Percentiles rank a stretch among this genome's conserved stretches.
These are phyloP conservation scores for Xanthoceras sorbifolium DNA, from an alignment of 345 rosid species.

Conservation along the genomic window DNA sequence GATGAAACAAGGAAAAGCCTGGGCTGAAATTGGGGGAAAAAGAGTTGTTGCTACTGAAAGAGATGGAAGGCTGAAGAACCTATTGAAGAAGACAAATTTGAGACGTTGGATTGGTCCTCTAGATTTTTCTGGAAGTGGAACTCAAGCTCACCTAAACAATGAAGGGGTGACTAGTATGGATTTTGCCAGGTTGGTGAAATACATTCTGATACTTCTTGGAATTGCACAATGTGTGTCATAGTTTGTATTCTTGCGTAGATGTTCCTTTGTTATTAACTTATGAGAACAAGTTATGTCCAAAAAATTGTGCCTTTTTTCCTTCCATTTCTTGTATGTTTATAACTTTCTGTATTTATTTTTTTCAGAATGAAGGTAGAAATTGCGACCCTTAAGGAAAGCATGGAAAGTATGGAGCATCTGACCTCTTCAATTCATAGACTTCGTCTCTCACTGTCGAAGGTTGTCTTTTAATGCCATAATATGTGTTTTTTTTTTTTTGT, in stretches of 20 bases:
- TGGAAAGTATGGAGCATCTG: slow-evolving; percentile 81
- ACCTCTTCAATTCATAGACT: slow-evolving; percentile 78
- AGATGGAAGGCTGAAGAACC: slow-evolving; percentile 75
- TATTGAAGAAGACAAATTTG: slow-evolving; percentile 82
- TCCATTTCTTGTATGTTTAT: slow-evolving; percentile 3
- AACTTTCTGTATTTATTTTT: slow-evolving; percentile 14
- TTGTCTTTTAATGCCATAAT: slow-evolving; percentile 18
- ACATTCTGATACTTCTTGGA: slow-evolving; percentile 1
- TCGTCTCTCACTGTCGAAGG: slow-evolving; percentile 78
- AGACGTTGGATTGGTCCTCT: slow-evolving; percentile 66
- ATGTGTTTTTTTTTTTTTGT: background rate
- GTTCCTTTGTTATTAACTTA: slow-evolving; percentile 5
- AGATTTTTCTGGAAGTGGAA: slow-evolving; percentile 56
- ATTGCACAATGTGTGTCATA: slow-evolving; percentile 1
- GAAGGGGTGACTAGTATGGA: slow-evolving; percentile 56
- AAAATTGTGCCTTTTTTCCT: slow-evolving; percentile 11
- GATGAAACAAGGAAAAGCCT: slow-evolving; percentile 42
- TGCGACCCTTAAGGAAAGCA: slow-evolving; percentile 85
- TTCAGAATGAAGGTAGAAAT: slow-evolving; percentile 86
- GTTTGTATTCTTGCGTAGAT: slow-evolving; percentile 4
- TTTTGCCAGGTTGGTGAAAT: slow-evolving; percentile 67
- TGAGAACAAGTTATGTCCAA: background rate
- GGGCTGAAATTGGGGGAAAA: slow-evolving; percentile 34
- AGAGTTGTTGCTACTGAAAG: slow-evolving; percentile 41
- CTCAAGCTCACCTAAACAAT: slow-evolving; percentile 34